A percentile compares a stretch with the other conserved stretches of the same genome.
phyloP scores from a whole-genome alignment of 768 basidiomycete genomes.

The Termitomyces sp. region DNA sequence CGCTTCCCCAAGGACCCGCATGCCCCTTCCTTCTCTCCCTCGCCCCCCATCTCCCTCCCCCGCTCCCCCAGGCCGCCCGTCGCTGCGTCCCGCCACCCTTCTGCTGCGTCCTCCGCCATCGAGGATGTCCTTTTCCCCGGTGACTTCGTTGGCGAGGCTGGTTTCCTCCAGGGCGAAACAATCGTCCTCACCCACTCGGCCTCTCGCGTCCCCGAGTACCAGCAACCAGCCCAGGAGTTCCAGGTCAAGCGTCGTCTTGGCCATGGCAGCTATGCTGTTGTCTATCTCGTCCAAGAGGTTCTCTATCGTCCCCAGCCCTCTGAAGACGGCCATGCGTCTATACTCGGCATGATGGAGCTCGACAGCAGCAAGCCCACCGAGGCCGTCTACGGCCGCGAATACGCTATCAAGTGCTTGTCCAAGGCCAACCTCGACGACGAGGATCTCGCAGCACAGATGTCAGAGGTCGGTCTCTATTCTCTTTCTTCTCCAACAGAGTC shows the following conservation, averaged over 20 bases:
- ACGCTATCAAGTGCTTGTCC: conserved; percentile 95
- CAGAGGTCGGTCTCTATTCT: conserved; percentile 58
- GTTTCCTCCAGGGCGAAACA: conserved; percentile 61
- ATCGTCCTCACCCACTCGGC: conserved; percentile 47
- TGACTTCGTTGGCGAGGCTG: conserved; percentile 70
- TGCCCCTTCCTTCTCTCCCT: conserved; percentile 20
- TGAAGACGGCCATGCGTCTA: conserved; percentile 57
- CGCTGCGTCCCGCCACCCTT: conserved; percentile 30
- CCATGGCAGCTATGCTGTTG: conserved; percentile 89
- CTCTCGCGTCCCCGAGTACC: conserved; percentile 28
- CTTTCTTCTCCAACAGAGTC: conserved; percentile 10
- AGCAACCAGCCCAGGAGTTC: conserved; percentile 62
- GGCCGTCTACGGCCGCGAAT: conserved; percentile 69
- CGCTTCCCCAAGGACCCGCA: conserved; percentile 37
- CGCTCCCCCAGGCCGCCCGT: conserved; percentile 30
- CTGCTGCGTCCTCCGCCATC: conserved; percentile 35
- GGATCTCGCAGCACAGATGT: conserved; percentile 82
- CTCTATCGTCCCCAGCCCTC: conserved; percentile 44
- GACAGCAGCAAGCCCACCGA: conserved; percentile 38
- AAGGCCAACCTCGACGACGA: conserved; percentile 92
- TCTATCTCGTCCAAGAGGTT: conserved; percentile 86
- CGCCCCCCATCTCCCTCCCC: conserved; percentile 32
- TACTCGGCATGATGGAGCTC: conserved; percentile 53
- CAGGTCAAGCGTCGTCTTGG: conserved; percentile 86
- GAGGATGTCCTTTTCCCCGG: conserved; percentile 71